phyloP scores from a whole-genome alignment of 2,329 filamentous ascomycete genomes.

The Pseudocercospora crystallina region DNA sequence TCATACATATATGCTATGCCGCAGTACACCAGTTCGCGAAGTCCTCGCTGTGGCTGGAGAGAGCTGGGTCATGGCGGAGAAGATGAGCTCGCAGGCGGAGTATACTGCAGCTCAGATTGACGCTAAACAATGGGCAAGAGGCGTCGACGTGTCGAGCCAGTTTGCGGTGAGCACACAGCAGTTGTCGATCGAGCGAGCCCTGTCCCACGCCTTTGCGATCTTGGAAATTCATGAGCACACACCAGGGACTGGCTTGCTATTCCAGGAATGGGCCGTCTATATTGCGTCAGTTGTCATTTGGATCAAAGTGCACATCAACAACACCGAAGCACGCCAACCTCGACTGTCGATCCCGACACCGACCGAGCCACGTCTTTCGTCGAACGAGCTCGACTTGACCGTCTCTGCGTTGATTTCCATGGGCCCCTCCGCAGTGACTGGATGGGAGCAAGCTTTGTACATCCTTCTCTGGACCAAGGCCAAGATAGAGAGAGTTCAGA shows the following conservation, averaged over 20 bases:
- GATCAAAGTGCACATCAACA: conserved; percentile 23
- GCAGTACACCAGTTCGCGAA: conserved; percentile 41
- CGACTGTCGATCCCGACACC: conserved; percentile 13
- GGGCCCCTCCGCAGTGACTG: not conserved
- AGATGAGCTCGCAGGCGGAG: conserved; percentile 37
- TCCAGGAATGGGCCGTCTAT: conserved; percentile 32
- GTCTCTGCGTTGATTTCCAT: conserved; percentile 3
- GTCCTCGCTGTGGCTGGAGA: conserved; percentile 47
- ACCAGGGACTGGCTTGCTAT: conserved; percentile 23
- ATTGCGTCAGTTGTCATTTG: conserved; percentile 33
- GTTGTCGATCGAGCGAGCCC: conserved; percentile 6
- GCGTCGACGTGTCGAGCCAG: not conserved
- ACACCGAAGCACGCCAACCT: conserved; percentile 3
- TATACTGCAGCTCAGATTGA: conserved; percentile 35
- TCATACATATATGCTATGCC: conserved; percentile 39
- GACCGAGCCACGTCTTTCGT: not conserved
- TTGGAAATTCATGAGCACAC: conserved; percentile 23
- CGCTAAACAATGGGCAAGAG: conserved; percentile 38
- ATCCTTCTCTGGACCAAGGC: conserved; percentile 28
- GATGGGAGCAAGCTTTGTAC: conserved; percentile 19
- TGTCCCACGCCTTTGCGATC: conserved; percentile 28
- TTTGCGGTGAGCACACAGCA: no score
- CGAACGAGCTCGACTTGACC: conserved; percentile 20
- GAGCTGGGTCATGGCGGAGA: conserved; percentile 47
- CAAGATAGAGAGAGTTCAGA: conserved; percentile 25